These are phyloP conservation scores for Lophium mytilinum DNA, from an alignment of 495 filamentous ascomycete species.

Conservation along the genomic window DNA sequence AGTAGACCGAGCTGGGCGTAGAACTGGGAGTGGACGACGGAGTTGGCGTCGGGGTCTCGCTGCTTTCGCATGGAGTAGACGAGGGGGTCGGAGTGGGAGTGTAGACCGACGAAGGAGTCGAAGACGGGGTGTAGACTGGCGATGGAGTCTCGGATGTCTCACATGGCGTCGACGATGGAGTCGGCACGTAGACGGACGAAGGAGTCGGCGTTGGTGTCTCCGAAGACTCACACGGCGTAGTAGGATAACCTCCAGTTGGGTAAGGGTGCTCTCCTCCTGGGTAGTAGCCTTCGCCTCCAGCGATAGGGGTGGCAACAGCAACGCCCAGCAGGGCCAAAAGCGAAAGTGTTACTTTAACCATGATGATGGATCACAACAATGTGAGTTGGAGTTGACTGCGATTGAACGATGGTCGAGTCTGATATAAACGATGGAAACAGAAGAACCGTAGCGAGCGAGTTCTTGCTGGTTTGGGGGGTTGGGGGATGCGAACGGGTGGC, in stretches of 20 bases:
- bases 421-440: conserved; percentile 24
- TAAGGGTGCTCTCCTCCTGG: neutral
- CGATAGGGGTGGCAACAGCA: neutral
- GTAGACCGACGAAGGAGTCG: neutral
- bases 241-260: neutral
- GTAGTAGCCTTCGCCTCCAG: neutral
- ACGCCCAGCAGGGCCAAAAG: conserved; percentile 19
- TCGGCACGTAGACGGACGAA: neutral
- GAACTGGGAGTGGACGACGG: neutral
- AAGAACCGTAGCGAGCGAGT: conserved; percentile 27
- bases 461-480: conserved; percentile 18
- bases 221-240: neutral
- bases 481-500: conserved; percentile 15
- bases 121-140: neutral
- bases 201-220: neutral
- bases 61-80: neutral
- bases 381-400: neutral
- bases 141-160: neutral
- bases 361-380: conserved; percentile 3
- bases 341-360: conserved; percentile 14
- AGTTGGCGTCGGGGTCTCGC: conserved; percentile 3
- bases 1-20: neutral
- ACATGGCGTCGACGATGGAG: neutral
- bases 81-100: neutral
- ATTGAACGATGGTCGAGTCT: conserved; percentile 6